These are phyloP conservation scores for Leersia perrieri DNA, from an alignment of 176 grass and related monocot genomes.

Conservation along the genomic window DNA sequence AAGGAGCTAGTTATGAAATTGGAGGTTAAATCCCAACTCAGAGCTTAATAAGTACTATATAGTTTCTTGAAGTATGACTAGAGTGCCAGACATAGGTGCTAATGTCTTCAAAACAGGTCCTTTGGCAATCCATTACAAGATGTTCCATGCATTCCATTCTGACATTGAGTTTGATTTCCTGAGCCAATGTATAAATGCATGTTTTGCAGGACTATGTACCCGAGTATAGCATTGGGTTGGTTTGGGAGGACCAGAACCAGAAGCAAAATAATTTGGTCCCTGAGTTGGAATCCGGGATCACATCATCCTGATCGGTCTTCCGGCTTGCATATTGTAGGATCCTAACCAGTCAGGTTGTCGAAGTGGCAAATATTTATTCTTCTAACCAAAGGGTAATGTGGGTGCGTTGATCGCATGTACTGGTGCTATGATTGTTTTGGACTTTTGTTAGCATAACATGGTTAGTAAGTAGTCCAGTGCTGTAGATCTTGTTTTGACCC, in stretches of 20 bases:
- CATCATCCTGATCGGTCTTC: slow-evolving; percentile 32
- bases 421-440: slow-evolving; percentile 30
- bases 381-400: slow-evolving; percentile 19
- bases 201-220: slow-evolving; percentile 56
- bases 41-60: neutral
- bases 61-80: neutral
- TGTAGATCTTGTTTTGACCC: slow-evolving; percentile 17
- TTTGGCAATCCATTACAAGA: neutral
- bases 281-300: slow-evolving; percentile 52
- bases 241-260: slow-evolving; percentile 68
- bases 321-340: neutral
- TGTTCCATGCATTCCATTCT: neutral
- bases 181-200: neutral
- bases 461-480: neutral
- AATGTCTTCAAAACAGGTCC: neutral
- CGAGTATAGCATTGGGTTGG: slow-evolving; percentile 53
- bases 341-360: slow-evolving; percentile 14
- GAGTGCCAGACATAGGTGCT: neutral
- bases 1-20: slow-evolving; percentile 79
- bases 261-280: slow-evolving; percentile 53
- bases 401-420: neutral
- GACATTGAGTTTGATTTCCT: neutral
- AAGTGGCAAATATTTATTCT: neutral
- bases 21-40: slow-evolving; percentile 51
- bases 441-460: slow-evolving; percentile 19